A percentile compares a stretch with the other conserved stretches of the same genome.
These are phyloP conservation scores for Colletotrichum melonis DNA, from an alignment of 2,329 filamentous ascomycete species.

Conservation along the genomic window DNA sequence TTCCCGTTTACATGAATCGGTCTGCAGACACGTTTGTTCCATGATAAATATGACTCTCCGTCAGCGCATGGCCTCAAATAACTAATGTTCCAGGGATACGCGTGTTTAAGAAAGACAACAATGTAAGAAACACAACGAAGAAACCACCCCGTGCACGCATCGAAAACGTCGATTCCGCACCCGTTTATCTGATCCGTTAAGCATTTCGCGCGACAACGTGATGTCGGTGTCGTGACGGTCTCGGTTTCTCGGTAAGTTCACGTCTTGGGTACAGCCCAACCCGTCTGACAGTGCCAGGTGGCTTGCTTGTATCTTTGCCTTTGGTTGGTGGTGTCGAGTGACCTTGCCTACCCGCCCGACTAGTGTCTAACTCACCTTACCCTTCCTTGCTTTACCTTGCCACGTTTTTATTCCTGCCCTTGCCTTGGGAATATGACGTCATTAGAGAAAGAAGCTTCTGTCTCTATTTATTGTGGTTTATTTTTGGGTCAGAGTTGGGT, in stretches of 20 bases:
- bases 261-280: neutral
- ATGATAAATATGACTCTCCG: conserved; percentile 2
- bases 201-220: conserved; percentile 5
- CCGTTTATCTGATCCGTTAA: conserved; percentile 21
- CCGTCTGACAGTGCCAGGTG: conserved; percentile 29
- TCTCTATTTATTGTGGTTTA: neutral
- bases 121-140: neutral
- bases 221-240: conserved; percentile 12
- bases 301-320: conserved; percentile 18
- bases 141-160: neutral
- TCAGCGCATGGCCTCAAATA: neutral
- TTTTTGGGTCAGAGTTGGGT: neutral
- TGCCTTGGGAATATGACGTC: conserved; percentile 6
- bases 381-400: neutral
- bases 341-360: neutral
- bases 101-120: neutral
- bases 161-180: conserved; percentile 16
- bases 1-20: neutral
- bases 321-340: conserved; percentile 17
- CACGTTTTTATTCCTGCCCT: neutral
- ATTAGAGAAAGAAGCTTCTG: neutral
- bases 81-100: neutral
- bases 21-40: conserved; percentile 1
- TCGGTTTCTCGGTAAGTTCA: conserved; percentile 15
- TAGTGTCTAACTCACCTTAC: neutral